Conservation (phyloP, 768 basidiomycete genomes). For the Filobasidium wieringae region DNA sequence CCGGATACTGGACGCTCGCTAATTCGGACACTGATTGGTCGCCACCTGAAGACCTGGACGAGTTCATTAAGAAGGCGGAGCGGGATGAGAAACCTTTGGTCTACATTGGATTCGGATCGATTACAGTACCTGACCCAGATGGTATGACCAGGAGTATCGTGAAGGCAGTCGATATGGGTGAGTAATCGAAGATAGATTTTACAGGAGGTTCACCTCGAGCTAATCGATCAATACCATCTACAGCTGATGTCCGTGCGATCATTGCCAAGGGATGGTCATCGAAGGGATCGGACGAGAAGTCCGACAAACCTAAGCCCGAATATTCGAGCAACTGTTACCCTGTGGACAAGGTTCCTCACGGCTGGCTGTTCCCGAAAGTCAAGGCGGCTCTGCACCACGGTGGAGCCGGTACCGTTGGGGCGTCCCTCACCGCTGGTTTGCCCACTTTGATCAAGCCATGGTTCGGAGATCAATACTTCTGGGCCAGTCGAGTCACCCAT, state of each 20-base stretch:
- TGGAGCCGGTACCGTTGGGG: constrained; percentile 61
- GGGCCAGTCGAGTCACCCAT: constrained; percentile 50
- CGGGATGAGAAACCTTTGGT: constrained; percentile 51
- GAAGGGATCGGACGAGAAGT: constrained; percentile 43
- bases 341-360: constrained; percentile 58
- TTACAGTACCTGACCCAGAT: constrained; percentile 53
- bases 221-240: not conserved
- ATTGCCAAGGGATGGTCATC: constrained; percentile 59
- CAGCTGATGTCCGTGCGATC: constrained; percentile 55
- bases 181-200: constrained; percentile 12
- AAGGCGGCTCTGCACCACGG: constrained; percentile 59
- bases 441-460: constrained; percentile 60
- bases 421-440: constrained; percentile 52
- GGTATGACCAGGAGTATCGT: constrained; percentile 50
- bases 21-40: constrained; percentile 53
- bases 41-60: constrained; percentile 45
- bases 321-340: constrained; percentile 40
- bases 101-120: constrained; percentile 59
- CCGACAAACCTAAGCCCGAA: constrained; percentile 45
- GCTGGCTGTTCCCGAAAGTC: constrained; percentile 41
- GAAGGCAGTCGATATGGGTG: constrained; percentile 52
- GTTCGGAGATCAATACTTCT: constrained; percentile 46
- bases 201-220: not conserved
- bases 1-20: constrained; percentile 53
- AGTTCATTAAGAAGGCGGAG: constrained; percentile 51